A percentile compares a stretch with the other conserved stretches of the same genome.
These are phyloP conservation scores for Lumnitzera racemosa DNA, from an alignment of 345 rosid genomes.

Conservation along the genomic window DNA sequence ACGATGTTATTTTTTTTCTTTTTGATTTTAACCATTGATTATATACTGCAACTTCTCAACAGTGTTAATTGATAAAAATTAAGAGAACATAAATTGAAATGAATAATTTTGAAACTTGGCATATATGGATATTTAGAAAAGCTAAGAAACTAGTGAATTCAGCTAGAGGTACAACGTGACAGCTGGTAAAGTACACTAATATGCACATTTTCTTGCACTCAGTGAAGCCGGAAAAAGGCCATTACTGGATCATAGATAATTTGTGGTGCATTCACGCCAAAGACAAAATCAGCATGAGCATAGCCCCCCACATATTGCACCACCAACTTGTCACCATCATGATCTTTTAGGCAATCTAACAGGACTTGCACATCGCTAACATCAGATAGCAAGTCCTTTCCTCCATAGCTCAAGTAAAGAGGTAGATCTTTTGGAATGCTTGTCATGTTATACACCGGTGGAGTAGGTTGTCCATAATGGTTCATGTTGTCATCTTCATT, in stretches of 20 bases:
- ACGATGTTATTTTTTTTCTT: too few species aligned
- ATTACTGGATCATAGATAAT: constrained; percentile 30
- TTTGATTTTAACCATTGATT: too few species aligned
- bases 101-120: too few species aligned
- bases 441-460: constrained; percentile 39
- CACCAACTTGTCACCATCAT: constrained; percentile 30
- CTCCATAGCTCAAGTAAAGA: constrained; percentile 41
- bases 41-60: too few species aligned
- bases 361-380: constrained; percentile 29
- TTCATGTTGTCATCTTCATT: constrained; percentile 28
- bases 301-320: constrained; percentile 20
- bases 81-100: too few species aligned
- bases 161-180: too few species aligned
- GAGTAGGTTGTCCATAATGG: constrained; percentile 40
- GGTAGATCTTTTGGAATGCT: constrained; percentile 40
- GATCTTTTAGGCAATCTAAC: constrained; percentile 28
- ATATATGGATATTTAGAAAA: too few species aligned
- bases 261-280: constrained; percentile 29
- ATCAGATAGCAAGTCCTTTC: constrained; percentile 34
- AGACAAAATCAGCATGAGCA: constrained; percentile 46
- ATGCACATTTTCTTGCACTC: constrained; percentile 2
- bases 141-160: too few species aligned
- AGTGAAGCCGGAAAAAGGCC: constrained; percentile 32
- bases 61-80: too few species aligned
- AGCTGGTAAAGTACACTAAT: not conserved